These are phyloP conservation scores for Parmales sp. DNA, from an alignment of 108 stramenopile species.

Conservation along the genomic window DNA sequence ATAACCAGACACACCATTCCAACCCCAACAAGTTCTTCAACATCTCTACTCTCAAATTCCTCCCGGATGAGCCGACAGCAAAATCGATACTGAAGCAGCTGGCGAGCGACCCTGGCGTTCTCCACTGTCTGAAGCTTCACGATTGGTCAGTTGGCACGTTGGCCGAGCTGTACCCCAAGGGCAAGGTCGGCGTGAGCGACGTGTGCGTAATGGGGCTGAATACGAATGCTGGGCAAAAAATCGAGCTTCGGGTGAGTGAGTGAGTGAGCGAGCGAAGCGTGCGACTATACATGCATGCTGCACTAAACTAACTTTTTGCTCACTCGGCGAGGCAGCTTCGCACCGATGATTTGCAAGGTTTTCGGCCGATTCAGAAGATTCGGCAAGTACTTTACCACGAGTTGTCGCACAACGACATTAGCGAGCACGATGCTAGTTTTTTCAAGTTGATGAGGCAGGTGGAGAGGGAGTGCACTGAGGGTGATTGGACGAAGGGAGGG, in stretches of 20 bases:
- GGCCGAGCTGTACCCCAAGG: conserved; percentile 71
- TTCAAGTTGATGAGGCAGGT: conserved; percentile 64
- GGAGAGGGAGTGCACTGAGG: conserved; percentile 47
- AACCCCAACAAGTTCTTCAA: neutral
- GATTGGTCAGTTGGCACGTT: conserved; percentile 60
- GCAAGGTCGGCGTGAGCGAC: conserved; percentile 51
- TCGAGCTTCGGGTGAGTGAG: conserved; percentile 50
- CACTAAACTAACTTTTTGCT: too few relatives aligned
- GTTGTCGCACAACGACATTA: conserved; percentile 59
- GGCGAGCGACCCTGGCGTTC: conserved; percentile 55
- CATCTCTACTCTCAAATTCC: conserved; percentile 1
- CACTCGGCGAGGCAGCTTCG: too few relatives aligned
- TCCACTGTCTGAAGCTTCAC: conserved; percentile 52
- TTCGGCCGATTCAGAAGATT: conserved; percentile 42
- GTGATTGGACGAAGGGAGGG: conserved; percentile 45
- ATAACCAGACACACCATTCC: neutral
- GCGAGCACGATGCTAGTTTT: conserved; percentile 51
- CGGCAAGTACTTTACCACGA: conserved; percentile 62
- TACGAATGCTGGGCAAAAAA: conserved; percentile 60
- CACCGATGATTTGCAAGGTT: conserved; percentile 63
- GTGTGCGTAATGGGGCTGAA: conserved; percentile 68
- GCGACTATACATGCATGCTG: too few relatives aligned
- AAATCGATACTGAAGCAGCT: conserved; percentile 33
- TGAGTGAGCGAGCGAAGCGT: too few relatives aligned
- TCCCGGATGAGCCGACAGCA: conserved; percentile 28